Base-by-base conservation (phyloP, 371 early-diverging fungal species). In the Lichtheimia ornata region DNA sequence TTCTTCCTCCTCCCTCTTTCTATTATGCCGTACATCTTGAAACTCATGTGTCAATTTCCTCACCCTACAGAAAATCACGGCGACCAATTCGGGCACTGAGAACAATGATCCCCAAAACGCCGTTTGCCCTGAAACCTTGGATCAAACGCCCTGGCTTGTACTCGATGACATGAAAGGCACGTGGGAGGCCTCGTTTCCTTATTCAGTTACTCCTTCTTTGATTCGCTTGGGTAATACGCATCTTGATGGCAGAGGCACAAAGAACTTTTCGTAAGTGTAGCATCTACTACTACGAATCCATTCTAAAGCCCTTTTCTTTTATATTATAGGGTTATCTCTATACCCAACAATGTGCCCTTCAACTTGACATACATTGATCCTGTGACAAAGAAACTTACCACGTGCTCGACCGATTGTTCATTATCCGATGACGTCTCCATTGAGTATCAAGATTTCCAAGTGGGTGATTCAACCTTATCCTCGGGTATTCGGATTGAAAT, bases 311-410 rank as follows among this genome's bases (percentile, higher is more conserved):
- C 20, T 24, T n/a, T n/a, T n/a, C n/a, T n/a, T n/a, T n/a, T n/a
- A n/a, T n/a, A 6, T 58, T 28, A 49, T 30, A 73, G 74, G 15
- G 61, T 87, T 12, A 58, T 83, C 58, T 74, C 81, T 5, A 74
- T 71, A 22, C 74, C 79, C 3, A 66, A 73, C 53, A 83, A 87
- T 60, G 62, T 63, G 56, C 56, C 59, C 70, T 63, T 73, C 63
- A 77, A 82, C 50, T 72, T 92, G 47, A 72, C 86, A 7, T 91
- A 89, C 52, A 59, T 89, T 22, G 90, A 91, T 60, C 86, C 85
- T 4, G 56, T 53, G 5, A 76, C 85, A 0, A 63, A 67, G 6
- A 50, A 65, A 5, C 69, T 73, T 25, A 58, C 62, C 11, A 69
- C 69, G 17, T 93, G 93, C 69, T 71, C 75, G 4, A 76, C 81